A percentile compares a stretch with the other conserved stretches of the same genome.
Evolutionary conservation across 352 stramenopile species (phyloP).

Genomic region (Pythium folliculosum): DNA sequence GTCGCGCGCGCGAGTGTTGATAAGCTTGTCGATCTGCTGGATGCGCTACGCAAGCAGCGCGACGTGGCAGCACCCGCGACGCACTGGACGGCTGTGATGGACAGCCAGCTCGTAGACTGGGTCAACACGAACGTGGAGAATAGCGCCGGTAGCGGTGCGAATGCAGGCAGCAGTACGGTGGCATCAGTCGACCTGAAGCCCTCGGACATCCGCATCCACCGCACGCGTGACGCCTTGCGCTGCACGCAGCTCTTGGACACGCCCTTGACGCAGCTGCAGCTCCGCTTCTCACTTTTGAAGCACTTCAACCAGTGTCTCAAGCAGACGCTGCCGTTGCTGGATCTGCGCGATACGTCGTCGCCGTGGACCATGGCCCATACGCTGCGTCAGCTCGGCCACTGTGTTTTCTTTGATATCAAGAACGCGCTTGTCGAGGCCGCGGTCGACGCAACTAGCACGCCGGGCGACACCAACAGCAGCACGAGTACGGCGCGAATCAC

Average conservation of each 20-base stretch:
- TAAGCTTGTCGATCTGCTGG: constrained; percentile 43
- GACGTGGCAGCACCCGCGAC: background rate
- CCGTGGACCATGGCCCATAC: constrained; percentile 76
- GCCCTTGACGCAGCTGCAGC: constrained; percentile 56
- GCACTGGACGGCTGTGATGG: constrained; percentile 69
- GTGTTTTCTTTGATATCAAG: constrained; percentile 89
- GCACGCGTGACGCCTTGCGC: constrained; percentile 65
- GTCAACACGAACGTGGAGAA: constrained; percentile 80
- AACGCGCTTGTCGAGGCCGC: constrained; percentile 75
- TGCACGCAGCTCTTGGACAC: constrained; percentile 69
- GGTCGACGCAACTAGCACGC: constrained; percentile 72
- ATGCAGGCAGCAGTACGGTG: constrained; percentile 15
- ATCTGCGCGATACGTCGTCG: constrained; percentile 72
- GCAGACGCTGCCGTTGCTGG: constrained; percentile 67
- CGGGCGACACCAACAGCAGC: constrained; percentile 51
- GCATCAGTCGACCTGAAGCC: constrained; percentile 68
- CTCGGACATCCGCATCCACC: constrained; percentile 70
- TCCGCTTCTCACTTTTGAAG: constrained; percentile 83
- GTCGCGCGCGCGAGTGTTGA: constrained; percentile 43
- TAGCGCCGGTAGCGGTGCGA: constrained; percentile 16
- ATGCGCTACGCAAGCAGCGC: constrained; percentile 13
- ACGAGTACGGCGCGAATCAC: constrained; percentile 83
- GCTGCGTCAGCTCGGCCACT: constrained; percentile 75
- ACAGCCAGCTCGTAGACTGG: constrained; percentile 86
- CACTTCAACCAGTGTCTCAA: constrained; percentile 78